Base-by-base conservation (phyloP, 2,329 filamentous ascomycete species). In the Cordyceps militaris region DNA sequence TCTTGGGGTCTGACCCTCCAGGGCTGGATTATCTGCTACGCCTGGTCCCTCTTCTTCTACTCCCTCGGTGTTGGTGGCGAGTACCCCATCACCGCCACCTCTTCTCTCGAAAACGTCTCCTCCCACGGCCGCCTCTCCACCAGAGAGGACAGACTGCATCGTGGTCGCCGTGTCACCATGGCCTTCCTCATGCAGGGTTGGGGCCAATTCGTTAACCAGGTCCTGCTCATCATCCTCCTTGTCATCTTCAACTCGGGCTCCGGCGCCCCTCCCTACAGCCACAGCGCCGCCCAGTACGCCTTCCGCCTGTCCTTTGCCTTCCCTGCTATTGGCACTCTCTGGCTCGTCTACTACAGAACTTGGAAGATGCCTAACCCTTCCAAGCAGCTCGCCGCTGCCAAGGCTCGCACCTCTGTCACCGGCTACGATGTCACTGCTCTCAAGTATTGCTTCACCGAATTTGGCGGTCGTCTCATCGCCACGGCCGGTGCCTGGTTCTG, bases 141-240 rank as follows among this genome's bases (percentile, higher is more conserved):
- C 59, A 87, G 87, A 61, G 91, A 96, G 56, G 93, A 97, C 71
- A 90, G 93, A 70, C 85, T 97, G 55, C 93, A 97, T 77, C 91
- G 93, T 74, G 93, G 93, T 63, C 89, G 93, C 69, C 96, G 96
- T 73, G 93, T 97, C 70, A 96, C 91, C 63, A 91, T 88, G 72
- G 92, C 93, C 59, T 97, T 97, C 78, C 74, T 97, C 74, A 97
- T 97, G 93, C 93, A 97, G 74, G 93, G 93, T 56, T 97, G 93
- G 93, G 93, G 93, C 63, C 93, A 97, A 73, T 89, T 96, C 71
- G 79, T 89, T 78, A 97, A 97, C 82, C 93, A 97, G 75, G 87
- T 88, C 65, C 75, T 96, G 58, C 82, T 97, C 62, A 96, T 97
- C 67, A 71, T 96, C 56, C 79, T 95, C 52, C 83, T 97, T 59